A percentile compares a stretch with the other conserved stretches of the same genome.
Evolutionary conservation across 305 asterid genomes (phyloP).

Genomic region (Fraxinus baroniana): DNA sequence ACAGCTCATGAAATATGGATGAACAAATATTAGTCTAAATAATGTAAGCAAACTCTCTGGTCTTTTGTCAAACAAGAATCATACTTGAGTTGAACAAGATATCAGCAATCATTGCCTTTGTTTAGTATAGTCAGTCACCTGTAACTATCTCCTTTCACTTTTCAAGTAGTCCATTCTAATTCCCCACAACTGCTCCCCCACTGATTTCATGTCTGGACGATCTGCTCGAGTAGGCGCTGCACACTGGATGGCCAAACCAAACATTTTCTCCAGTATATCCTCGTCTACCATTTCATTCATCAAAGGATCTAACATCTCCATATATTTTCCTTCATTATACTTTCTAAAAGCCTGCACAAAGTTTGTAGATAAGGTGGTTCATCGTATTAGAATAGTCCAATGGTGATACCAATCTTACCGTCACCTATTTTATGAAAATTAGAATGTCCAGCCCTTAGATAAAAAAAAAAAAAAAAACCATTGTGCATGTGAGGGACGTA

Average conservation of each 20-base stretch:
- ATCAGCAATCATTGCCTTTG: slow-evolving; percentile 5
- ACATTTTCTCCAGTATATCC: slow-evolving; percentile 62
- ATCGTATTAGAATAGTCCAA: background rate
- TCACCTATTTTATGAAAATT: background rate
- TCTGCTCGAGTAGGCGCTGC: slow-evolving; percentile 89
- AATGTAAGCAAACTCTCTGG: background rate
- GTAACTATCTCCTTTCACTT: slow-evolving; percentile 35
- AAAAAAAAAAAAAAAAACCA: background rate
- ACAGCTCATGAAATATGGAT: background rate
- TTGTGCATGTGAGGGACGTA: background rate
- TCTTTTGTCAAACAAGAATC: slow-evolving; percentile 13
- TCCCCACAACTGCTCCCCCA: slow-evolving; percentile 85
- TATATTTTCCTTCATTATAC: slow-evolving; percentile 47
- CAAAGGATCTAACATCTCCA: slow-evolving; percentile 73
- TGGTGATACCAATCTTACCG: background rate
- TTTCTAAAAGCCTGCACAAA: slow-evolving; percentile 70
- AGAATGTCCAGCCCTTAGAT: background rate
- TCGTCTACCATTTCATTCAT: slow-evolving; percentile 52
- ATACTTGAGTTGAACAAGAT: background rate
- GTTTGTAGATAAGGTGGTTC: background rate
- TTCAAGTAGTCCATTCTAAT: slow-evolving; percentile 76
- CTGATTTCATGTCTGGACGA: slow-evolving; percentile 92
- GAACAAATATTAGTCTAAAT: background rate
- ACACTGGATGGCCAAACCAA: slow-evolving; percentile 75
- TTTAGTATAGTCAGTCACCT: background rate